A percentile compares a stretch with the other conserved stretches of the same genome.
Conservation (phyloP, 768 basidiomycete genomes). For the Naganishia friedmannii region DNA sequence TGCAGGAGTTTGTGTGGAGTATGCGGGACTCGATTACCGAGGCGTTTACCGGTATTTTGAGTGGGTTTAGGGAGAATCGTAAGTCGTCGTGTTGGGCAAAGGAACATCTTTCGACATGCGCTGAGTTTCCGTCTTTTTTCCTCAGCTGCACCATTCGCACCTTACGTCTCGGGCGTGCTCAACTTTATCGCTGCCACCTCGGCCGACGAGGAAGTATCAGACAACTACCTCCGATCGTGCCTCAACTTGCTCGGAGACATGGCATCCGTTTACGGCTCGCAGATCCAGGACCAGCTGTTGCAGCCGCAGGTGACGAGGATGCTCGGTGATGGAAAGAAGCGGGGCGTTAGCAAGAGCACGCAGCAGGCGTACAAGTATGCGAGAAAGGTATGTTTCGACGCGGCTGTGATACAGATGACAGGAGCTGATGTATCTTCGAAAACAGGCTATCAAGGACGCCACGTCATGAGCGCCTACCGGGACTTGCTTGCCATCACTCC, state of each 20-base stretch:
- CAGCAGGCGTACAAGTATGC: constrained; percentile 92
- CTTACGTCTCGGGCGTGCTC: constrained; percentile 70
- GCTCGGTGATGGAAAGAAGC: constrained; percentile 69
- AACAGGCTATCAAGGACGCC: constrained; percentile 34
- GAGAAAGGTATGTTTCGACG: constrained; percentile 63
- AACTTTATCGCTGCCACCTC: constrained; percentile 72
- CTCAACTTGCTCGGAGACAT: constrained; percentile 90
- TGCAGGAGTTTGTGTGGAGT: constrained; percentile 84
- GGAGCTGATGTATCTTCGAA: background rate
- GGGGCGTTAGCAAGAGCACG: constrained; percentile 67
- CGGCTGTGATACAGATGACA: background rate
- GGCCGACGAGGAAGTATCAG: constrained; percentile 77
- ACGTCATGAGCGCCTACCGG: constrained; percentile 15
- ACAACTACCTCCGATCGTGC: constrained; percentile 67
- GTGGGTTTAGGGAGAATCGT: constrained; percentile 82
- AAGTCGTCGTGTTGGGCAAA: constrained; percentile 36
- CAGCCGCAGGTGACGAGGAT: constrained; percentile 70
- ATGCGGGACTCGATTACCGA: constrained; percentile 94
- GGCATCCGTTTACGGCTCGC: constrained; percentile 75
- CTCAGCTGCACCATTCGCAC: constrained; percentile 60
- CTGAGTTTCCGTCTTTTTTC: constrained; percentile 14
- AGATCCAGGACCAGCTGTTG: constrained; percentile 75
- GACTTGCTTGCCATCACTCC: background rate
- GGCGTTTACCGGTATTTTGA: constrained; percentile 91
- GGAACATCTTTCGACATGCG: too few species aligned